Conservation (phyloP, 139 green algal genomes). For the Chlamydomonas schloesseri region DNA sequence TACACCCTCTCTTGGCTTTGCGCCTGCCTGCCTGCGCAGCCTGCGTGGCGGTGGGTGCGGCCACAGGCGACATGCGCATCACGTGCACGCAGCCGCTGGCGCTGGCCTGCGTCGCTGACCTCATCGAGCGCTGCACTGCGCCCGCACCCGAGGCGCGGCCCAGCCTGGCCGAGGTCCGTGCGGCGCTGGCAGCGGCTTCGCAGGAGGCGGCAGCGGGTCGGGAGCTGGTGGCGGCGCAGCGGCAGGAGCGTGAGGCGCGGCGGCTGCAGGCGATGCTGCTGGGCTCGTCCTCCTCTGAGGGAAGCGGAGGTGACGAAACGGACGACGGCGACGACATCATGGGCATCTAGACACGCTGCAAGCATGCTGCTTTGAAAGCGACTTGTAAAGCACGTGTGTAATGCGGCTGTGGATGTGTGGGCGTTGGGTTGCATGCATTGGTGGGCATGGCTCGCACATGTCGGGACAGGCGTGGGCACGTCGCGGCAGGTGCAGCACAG, state of each 20-base stretch:
- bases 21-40: conserved; percentile 3
- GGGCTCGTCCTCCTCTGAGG: neutral
- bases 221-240: neutral
- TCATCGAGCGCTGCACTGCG: neutral
- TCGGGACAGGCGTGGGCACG: too few relatives aligned
- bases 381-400: too few relatives aligned
- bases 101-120: neutral
- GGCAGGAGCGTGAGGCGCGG: neutral
- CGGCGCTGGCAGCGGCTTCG: neutral
- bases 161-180: neutral
- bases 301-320: neutral
- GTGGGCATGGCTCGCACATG: too few relatives aligned
- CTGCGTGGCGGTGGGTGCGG: conserved; percentile 10
- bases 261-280: neutral
- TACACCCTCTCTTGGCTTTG: too few relatives aligned
- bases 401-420: too few relatives aligned
- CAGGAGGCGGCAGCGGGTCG: neutral
- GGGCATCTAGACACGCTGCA: neutral
- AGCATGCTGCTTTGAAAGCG: too few relatives aligned
- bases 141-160: neutral
- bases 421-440: too few relatives aligned
- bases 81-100: neutral
- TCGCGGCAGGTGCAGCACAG: too few relatives aligned
- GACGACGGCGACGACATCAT: neutral
- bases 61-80: conserved; percentile 8